Evolutionary conservation across 2,329 filamentous ascomycete genomes (phyloP), one percentile per base, ranked within the genome.

Genomic region (Neospermospora avenae): DNA sequence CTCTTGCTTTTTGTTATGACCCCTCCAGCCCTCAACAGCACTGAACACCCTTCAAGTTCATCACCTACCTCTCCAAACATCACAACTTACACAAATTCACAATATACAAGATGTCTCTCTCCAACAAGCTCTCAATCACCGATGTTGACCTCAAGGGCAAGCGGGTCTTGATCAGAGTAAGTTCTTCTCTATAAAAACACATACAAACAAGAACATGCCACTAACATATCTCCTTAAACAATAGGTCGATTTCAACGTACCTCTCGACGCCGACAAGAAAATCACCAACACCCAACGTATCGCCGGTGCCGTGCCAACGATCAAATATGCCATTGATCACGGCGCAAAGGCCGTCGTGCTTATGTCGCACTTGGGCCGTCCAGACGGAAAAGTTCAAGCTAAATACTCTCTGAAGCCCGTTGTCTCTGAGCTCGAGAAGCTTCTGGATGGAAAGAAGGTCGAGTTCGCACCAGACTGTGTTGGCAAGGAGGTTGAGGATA

Each of bases 181-280:
- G 90, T 51, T 51, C 18, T 18, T 53, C 8, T 7, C 20, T 25
- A 16, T 31, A 31, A 4, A 52, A 22, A 18, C 28, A 62, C 11
- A 44, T 53, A 24, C 52, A 13, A 22, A n/a, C n/a, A 35, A 37
- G 4, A 44, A 31, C 51, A 58, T 51, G 42, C 44, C 25, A 45
- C 65, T 72, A 70, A 67, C 72, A 56, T 24, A 51, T 53, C 18
- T 44, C 11, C 35, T n/a, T n/a, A n/a, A 57, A 10, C 37, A 51
- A 55, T 72, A 96, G 93, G 93, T 99, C 77, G 95, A 99, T 85
- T 99, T 99, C 88, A 99, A 99, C 80, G 96, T 99, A 60, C 95
- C 95, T 67, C 91, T 99, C 74, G 92, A 99, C 75, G 85, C 82
- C 69, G 83, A 95, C 75, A 96, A 92, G 81, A 93, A 96, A 59